Percentiles rank a stretch among this genome's conserved stretches.
Evolutionary conservation across 345 rosid genomes (phyloP).

Genomic region (Gossypium thurberi): DNA sequence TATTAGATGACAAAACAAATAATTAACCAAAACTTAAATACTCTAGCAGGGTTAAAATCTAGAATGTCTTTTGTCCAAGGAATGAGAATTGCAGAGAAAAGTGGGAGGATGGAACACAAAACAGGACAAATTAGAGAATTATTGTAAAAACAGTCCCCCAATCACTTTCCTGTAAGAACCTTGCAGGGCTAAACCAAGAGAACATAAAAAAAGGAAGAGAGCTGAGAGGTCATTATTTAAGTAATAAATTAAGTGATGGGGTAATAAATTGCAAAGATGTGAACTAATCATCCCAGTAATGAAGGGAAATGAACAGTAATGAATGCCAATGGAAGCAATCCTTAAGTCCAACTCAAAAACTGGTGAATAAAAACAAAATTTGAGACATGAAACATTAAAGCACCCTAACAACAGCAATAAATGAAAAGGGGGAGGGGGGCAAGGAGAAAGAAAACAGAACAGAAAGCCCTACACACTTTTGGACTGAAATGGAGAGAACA

Average conservation of each 20-base stretch:
- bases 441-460: background rate
- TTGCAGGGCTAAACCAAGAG: conserved; percentile 6
- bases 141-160: conserved; percentile 8
- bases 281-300: conserved; percentile 22
- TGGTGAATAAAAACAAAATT: conserved; percentile 23
- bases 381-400: conserved; percentile 23
- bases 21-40: background rate
- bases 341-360: conserved; percentile 22
- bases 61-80: background rate
- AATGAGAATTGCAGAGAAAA: conserved; percentile 4
- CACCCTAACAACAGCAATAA: conserved; percentile 26
- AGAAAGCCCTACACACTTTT: conserved; percentile 10
- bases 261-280: conserved; percentile 17
- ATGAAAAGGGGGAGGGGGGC: conserved; percentile 14
- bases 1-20: background rate
- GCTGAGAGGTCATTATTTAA: conserved; percentile 25
- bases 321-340: conserved; percentile 33
- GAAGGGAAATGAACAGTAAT: conserved; percentile 30
- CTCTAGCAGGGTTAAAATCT: background rate
- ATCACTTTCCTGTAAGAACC: conserved; percentile 14
- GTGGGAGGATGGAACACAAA: background rate
- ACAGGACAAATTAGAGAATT: background rate
- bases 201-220: conserved; percentile 17
- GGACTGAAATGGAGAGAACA: background rate
- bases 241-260: conserved; percentile 26